Conservation (phyloP, 2,329 filamentous ascomycete genomes). For the Trichoderma sp. region DNA sequence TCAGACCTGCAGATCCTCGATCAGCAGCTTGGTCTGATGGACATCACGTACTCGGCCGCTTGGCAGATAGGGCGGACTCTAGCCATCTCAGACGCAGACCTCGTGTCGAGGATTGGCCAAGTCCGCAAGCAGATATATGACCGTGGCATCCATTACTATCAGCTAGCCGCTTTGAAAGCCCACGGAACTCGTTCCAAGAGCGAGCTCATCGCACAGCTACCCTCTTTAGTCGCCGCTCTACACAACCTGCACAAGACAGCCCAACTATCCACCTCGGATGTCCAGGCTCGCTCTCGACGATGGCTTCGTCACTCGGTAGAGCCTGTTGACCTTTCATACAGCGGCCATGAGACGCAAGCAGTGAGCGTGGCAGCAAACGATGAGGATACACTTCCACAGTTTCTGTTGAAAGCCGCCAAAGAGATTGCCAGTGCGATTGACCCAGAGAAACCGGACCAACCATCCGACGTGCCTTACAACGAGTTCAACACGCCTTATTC, state of each 20-base stretch:
- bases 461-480: conserved; percentile 24
- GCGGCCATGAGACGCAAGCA: too few species aligned
- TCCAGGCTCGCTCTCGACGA: too few species aligned
- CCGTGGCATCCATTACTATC: conserved; percentile 13
- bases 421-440: not conserved
- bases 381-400: too few species aligned
- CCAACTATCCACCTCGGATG: too few species aligned
- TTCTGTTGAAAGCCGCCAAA: not conserved
- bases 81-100: not conserved
- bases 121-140: not conserved
- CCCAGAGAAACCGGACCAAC: not conserved
- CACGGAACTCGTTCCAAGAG: too few species aligned
- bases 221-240: too few species aligned
- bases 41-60: not conserved
- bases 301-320: too few species aligned
- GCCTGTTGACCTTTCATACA: too few species aligned
- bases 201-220: too few species aligned
- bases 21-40: not conserved
- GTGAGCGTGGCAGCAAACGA: too few species aligned
- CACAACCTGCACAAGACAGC: too few species aligned
- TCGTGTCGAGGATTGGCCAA: not conserved
- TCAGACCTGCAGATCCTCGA: not conserved
- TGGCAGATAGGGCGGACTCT: not conserved
- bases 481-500: conserved; percentile 39
- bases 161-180: conserved; percentile 40